These are phyloP conservation scores for Pezicula neosporulosa DNA, from an alignment of 2,329 filamentous ascomycete species.

Conservation along the genomic window DNA sequence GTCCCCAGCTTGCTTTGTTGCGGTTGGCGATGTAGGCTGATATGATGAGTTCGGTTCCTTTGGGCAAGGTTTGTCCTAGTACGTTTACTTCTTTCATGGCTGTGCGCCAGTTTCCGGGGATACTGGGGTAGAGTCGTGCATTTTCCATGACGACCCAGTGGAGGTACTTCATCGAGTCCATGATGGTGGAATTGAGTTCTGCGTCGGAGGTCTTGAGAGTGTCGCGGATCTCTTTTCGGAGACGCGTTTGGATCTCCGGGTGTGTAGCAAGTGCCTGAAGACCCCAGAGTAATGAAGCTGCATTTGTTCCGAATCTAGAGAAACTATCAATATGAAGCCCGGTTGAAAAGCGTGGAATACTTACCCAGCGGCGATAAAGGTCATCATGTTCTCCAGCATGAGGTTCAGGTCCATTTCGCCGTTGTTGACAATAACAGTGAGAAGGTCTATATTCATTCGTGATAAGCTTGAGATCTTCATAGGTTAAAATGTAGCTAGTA, in stretches of 20 bases:
- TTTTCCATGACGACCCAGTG: conserved; percentile 65
- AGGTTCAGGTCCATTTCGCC: conserved; percentile 49
- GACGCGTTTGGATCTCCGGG: conserved; percentile 50
- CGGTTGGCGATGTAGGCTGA: conserved; percentile 54
- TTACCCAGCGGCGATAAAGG: conserved; percentile 52
- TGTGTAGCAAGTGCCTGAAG: conserved; percentile 57
- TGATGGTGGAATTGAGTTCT: conserved; percentile 7
- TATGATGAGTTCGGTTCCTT: conserved; percentile 52
- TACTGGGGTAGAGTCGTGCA: conserved; percentile 63
- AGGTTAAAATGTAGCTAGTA: neutral
- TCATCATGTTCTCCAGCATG: conserved; percentile 65
- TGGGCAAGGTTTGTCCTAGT: conserved; percentile 52
- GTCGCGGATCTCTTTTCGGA: conserved; percentile 54
- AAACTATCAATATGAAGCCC: neutral
- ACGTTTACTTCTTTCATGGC: conserved; percentile 54
- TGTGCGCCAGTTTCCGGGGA: conserved; percentile 60
- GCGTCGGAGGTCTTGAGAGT: conserved; percentile 36
- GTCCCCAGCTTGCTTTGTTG: conserved; percentile 54
- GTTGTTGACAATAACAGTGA: conserved; percentile 53
- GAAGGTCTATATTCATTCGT: neutral
- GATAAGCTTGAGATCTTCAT: neutral
- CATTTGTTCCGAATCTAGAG: conserved; percentile 60
- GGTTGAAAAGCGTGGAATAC: neutral
- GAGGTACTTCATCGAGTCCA: conserved; percentile 58
- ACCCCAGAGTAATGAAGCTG: conserved; percentile 60